Conservation (phyloP, 1,139 yeast genomes). For the Geotrichum australiense region DNA sequence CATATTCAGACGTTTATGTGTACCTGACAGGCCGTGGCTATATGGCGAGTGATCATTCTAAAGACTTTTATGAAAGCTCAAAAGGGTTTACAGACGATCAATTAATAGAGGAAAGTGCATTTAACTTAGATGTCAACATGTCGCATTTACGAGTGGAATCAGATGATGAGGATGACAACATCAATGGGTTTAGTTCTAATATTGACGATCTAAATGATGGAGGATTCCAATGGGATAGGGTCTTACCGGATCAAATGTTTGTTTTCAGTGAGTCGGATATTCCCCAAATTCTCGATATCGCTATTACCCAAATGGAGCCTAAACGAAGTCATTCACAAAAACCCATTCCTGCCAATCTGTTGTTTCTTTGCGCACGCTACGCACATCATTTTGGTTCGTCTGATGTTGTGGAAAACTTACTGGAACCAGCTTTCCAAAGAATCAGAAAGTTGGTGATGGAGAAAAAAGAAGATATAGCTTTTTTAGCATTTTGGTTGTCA, state of each 20-base stretch:
- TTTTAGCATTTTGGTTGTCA: slow-evolving; percentile 39
- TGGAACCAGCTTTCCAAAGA: slow-evolving; percentile 33
- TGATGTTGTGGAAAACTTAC: slow-evolving; percentile 32
- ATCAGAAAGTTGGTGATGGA: slow-evolving; percentile 31
- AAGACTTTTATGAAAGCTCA: slow-evolving; percentile 31
- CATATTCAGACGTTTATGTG: slow-evolving; percentile 29
- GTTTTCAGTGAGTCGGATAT: slow-evolving; percentile 36
- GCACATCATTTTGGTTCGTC: slow-evolving; percentile 36
- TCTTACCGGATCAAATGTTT: slow-evolving; percentile 38
- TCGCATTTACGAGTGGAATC: slow-evolving; percentile 26
- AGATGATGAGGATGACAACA: slow-evolving; percentile 20
- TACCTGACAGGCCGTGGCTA: slow-evolving; percentile 29
- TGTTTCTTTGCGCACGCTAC: slow-evolving; percentile 38
- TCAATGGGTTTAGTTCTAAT: slow-evolving; percentile 14
- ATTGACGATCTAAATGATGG: slow-evolving; percentile 21
- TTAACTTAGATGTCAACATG: slow-evolving; percentile 32
- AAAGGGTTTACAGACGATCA: slow-evolving; percentile 20
- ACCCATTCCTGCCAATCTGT: slow-evolving; percentile 40
- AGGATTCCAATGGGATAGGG: slow-evolving; percentile 36
- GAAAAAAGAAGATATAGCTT: slow-evolving; percentile 36
- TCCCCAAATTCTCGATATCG: slow-evolving; percentile 35
- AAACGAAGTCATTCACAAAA: slow-evolving; percentile 35
- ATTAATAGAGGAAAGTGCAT: slow-evolving; percentile 30
- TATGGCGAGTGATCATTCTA: slow-evolving; percentile 21
- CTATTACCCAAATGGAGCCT: slow-evolving; percentile 36